A percentile compares a stretch with the other conserved stretches of the same genome.
These are phyloP conservation scores for Thymus quinquecostatus DNA, from an alignment of 257 asterid genomes.

Conservation along the genomic window DNA sequence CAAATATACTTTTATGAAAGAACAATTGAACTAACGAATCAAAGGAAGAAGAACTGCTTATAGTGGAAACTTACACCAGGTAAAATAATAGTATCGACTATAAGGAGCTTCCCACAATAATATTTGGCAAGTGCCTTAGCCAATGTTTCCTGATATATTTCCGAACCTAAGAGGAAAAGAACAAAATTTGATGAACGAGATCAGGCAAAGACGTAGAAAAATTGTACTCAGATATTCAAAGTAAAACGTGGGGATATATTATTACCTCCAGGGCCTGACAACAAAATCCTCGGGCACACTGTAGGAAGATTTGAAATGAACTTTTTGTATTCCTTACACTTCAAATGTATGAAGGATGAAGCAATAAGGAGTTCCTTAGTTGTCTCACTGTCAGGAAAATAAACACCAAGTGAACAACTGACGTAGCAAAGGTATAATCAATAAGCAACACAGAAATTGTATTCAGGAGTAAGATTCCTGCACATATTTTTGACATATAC, in stretches of 20 bases:
- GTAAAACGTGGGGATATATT: constrained; percentile 24
- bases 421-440: too few relatives aligned
- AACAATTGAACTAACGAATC: constrained; percentile 14
- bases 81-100: constrained; percentile 66
- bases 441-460: not conserved
- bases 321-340: constrained; percentile 54
- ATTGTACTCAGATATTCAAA: not conserved
- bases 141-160: constrained; percentile 83
- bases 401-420: too few relatives aligned
- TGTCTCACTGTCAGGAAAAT: constrained; percentile 56
- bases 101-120: constrained; percentile 65
- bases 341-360: constrained; percentile 72
- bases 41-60: constrained; percentile 15
- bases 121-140: constrained; percentile 77
- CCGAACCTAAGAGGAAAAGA: constrained; percentile 63
- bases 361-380: constrained; percentile 82
- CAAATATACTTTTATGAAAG: not conserved
- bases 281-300: constrained; percentile 74
- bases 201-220: constrained; percentile 20
- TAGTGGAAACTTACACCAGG: constrained; percentile 70
- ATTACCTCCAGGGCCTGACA: constrained; percentile 93
- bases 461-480: not conserved
- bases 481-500: constrained; percentile 12
- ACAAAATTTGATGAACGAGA: constrained; percentile 20
- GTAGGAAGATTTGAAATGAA: constrained; percentile 69